Conservation (phyloP, 1,284 basidiomycete species). For the Mycena citricolor region DNA sequence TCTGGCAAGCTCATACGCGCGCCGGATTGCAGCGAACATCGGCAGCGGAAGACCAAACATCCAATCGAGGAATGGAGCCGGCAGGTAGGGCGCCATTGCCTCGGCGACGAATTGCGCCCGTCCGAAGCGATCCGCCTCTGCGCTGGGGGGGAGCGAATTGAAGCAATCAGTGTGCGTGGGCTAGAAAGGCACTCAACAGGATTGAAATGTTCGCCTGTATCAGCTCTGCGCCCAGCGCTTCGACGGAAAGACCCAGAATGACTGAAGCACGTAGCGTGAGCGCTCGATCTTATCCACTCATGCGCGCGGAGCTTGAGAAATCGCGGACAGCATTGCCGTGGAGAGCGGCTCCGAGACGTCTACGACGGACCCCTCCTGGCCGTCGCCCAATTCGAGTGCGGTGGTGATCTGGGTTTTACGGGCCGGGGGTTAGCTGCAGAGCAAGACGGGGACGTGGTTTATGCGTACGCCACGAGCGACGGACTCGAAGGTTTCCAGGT, state of each 20-base stretch:
- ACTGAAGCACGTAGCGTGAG: conserved; percentile 15
- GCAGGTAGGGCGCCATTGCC: conserved; percentile 14
- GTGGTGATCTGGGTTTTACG: conserved; percentile 9
- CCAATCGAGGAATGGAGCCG: conserved; percentile 7
- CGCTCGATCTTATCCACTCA: too few species aligned
- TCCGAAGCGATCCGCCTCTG: too few species aligned
- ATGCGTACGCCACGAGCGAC: conserved; percentile 7
- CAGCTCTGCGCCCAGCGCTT: too few species aligned
- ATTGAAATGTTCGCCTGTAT: too few species aligned
- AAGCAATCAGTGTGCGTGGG: conserved; percentile 5
- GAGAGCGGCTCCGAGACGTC: conserved; percentile 16
- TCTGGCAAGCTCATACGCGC: conserved; percentile 12
- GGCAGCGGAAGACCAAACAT: conserved; percentile 13
- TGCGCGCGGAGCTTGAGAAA: too few species aligned
- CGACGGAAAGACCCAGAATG: too few species aligned
- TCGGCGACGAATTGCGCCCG: conserved; percentile 19
- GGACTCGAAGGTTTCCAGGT: conserved; percentile 13
- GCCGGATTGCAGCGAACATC: conserved; percentile 5
- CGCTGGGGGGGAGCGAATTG: too few species aligned
- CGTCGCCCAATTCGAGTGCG: conserved; percentile 1
- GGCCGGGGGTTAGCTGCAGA: neutral
- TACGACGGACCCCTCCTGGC: conserved; percentile 9
- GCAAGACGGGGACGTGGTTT: neutral
- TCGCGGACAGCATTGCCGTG: too few species aligned
- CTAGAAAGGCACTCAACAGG: conserved; percentile 10